Evolutionary conservation across 1,139 yeast species (phyloP).

Genomic region (Debaryomyces nepalensis): DNA sequence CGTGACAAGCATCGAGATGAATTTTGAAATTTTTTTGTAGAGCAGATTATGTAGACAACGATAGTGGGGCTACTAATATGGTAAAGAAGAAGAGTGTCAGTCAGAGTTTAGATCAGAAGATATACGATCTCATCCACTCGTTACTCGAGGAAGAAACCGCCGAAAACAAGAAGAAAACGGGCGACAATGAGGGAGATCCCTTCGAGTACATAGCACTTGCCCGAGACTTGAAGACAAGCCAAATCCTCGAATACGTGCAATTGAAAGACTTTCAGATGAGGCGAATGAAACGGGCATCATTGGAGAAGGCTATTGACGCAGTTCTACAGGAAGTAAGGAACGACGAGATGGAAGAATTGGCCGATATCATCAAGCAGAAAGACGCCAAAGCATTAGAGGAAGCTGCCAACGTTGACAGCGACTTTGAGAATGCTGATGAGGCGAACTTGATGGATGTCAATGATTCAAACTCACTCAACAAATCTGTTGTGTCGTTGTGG

Average conservation of each 20-base stretch:
- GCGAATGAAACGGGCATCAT: slow-evolving; percentile 60
- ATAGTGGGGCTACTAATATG: slow-evolving; percentile 14
- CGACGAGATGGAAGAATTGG: slow-evolving; percentile 49
- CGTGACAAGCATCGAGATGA: slow-evolving; percentile 10
- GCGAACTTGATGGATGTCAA: slow-evolving; percentile 62
- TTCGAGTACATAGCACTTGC: slow-evolving; percentile 59
- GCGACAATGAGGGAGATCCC: slow-evolving; percentile 32
- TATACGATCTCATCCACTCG: slow-evolving; percentile 52
- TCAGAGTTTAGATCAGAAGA: slow-evolving; percentile 52
- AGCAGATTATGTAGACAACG: background rate
- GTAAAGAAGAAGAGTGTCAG: slow-evolving; percentile 27
- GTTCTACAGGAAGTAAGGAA: slow-evolving; percentile 52
- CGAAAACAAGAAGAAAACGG: slow-evolving; percentile 37
- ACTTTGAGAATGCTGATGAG: slow-evolving; percentile 44
- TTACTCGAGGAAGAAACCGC: slow-evolving; percentile 57
- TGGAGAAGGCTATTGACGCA: slow-evolving; percentile 63
- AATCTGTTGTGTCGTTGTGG: slow-evolving; percentile 78
- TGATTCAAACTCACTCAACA: slow-evolving; percentile 71
- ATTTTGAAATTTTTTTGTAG: slow-evolving; percentile 12
- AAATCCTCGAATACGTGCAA: slow-evolving; percentile 59
- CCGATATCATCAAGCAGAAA: slow-evolving; percentile 36
- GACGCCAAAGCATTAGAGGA: slow-evolving; percentile 34
- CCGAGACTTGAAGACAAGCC: slow-evolving; percentile 54
- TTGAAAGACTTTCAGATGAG: slow-evolving; percentile 65
- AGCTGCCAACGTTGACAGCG: slow-evolving; percentile 36